phyloP scores from a whole-genome alignment of 352 stramenopile species.

The Bremia lactucae region DNA sequence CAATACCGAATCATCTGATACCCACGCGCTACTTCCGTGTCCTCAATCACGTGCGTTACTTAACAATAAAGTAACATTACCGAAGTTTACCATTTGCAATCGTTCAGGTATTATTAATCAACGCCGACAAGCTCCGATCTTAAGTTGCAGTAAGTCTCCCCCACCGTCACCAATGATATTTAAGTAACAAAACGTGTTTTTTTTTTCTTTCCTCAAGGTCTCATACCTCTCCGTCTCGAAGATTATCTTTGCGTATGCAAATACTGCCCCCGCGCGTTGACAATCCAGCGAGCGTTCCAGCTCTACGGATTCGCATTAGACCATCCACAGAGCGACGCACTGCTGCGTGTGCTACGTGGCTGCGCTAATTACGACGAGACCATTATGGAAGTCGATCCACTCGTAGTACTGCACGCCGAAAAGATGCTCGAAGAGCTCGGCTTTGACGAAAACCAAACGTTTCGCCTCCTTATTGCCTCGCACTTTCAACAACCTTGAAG shows the following conservation, averaged over 20 bases:
- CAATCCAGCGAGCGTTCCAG: conserved; percentile 35
- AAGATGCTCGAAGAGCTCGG: conserved; percentile 34
- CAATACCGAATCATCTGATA: conserved; percentile 7
- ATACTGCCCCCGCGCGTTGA: conserved; percentile 39
- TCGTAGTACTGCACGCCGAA: conserved; percentile 35
- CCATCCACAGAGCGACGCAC: conserved; percentile 15
- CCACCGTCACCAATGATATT: too few species aligned
- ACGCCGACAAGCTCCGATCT: conserved; percentile 18
- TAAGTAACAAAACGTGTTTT: too few species aligned
- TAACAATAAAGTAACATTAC: background rate
- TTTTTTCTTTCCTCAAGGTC: conserved; percentile 3
- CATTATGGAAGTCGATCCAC: conserved; percentile 26
- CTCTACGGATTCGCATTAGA: conserved; percentile 30
- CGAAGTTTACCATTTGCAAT: background rate
- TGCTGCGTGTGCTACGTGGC: conserved; percentile 46
- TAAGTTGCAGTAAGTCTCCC: conserved; percentile 13
- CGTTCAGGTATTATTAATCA: conserved; percentile 16
- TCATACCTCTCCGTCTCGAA: conserved; percentile 13
- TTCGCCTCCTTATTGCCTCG: conserved; percentile 37
- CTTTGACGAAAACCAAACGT: conserved; percentile 45
- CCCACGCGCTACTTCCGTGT: conserved; percentile 19
- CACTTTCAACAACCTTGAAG: conserved; percentile 23
- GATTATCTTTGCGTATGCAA: conserved; percentile 63
- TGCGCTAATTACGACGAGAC: conserved; percentile 69
- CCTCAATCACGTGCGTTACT: conserved; percentile 15